These are phyloP conservation scores for Sclerotinia glacialis DNA, from an alignment of 2,329 filamentous ascomycete genomes.

Conservation along the genomic window DNA sequence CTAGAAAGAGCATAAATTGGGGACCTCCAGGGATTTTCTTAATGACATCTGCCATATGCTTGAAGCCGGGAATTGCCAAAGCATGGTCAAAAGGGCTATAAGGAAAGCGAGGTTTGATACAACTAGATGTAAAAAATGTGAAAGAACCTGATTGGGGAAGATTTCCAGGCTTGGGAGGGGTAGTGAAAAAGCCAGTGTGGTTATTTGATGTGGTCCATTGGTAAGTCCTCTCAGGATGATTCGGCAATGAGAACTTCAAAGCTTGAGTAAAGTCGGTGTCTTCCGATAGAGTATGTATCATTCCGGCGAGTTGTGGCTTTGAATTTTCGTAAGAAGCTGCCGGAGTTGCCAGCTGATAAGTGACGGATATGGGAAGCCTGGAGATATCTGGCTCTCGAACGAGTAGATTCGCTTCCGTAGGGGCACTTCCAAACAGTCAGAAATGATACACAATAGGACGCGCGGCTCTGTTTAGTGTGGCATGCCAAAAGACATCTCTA, in stretches of 20 bases:
- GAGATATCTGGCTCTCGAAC: constrained; percentile 77
- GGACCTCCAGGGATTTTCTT: constrained; percentile 60
- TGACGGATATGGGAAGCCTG: constrained; percentile 72
- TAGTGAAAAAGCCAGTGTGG: constrained; percentile 76
- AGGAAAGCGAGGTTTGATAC: constrained; percentile 86
- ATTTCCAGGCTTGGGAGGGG: constrained; percentile 60
- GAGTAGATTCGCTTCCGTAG: constrained; percentile 73
- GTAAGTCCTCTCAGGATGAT: constrained; percentile 71
- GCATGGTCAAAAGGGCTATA: constrained; percentile 84
- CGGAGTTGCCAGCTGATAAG: constrained; percentile 57
- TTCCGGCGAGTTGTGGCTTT: constrained; percentile 65
- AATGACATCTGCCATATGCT: constrained; percentile 70
- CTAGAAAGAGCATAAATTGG: constrained; percentile 78
- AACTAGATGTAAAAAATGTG: constrained; percentile 89
- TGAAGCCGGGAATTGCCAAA: constrained; percentile 76
- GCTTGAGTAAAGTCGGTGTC: constrained; percentile 79
- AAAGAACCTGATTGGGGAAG: constrained; percentile 59
- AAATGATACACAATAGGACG: neutral
- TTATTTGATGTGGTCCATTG: constrained; percentile 86
- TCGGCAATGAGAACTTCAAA: constrained; percentile 60
- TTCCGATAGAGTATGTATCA: constrained; percentile 63
- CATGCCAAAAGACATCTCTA: neutral
- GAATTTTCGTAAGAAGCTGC: constrained; percentile 53
- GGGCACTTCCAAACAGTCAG: constrained; percentile 48
- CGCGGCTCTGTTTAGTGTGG: neutral